A percentile compares a stretch with the other conserved stretches of the same genome.
Evolutionary conservation across 441 rosid species (phyloP).

Genomic region (Erodium texanum): DNA sequence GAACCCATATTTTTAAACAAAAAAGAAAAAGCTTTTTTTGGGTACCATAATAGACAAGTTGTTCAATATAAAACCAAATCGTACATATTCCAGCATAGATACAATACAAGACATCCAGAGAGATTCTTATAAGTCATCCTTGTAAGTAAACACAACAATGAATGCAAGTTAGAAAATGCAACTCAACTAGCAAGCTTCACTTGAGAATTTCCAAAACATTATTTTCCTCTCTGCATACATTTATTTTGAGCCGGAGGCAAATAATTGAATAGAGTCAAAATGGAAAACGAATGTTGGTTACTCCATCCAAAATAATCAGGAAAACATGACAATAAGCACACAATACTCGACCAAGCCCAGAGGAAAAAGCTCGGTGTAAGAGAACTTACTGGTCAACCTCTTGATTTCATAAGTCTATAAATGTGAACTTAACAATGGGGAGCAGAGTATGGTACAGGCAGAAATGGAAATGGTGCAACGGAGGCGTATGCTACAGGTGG

Average conservation of each 20-base stretch:
- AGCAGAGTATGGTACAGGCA: conserved; percentile 60
- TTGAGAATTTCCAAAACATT: not conserved
- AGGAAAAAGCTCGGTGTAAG: not conserved
- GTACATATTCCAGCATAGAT: too few relatives aligned
- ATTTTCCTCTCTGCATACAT: not conserved
- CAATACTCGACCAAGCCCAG: not conserved
- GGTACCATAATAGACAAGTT: too few relatives aligned
- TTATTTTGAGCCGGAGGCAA: not conserved
- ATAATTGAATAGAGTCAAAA: not conserved
- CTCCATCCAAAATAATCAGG: not conserved
- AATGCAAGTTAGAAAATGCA: not conserved
- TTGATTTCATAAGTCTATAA: not conserved
- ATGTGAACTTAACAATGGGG: conserved; percentile 15
- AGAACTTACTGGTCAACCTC: not conserved
- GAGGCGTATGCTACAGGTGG: conserved; percentile 86
- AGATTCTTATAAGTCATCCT: too few relatives aligned
- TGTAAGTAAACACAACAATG: not conserved
- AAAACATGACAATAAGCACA: not conserved
- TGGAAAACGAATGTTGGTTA: not conserved
- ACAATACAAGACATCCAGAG: too few relatives aligned
- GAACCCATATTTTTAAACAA: too few relatives aligned
- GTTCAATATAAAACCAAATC: too few relatives aligned
- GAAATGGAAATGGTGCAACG: conserved; percentile 85
- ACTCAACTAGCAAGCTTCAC: not conserved
- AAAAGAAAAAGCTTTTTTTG: too few relatives aligned